Evolutionary conservation across 192 early-diverging fungal genomes (phyloP), one percentile per base, ranked within the genome.

Genomic region (Thamnidium elegans): DNA sequence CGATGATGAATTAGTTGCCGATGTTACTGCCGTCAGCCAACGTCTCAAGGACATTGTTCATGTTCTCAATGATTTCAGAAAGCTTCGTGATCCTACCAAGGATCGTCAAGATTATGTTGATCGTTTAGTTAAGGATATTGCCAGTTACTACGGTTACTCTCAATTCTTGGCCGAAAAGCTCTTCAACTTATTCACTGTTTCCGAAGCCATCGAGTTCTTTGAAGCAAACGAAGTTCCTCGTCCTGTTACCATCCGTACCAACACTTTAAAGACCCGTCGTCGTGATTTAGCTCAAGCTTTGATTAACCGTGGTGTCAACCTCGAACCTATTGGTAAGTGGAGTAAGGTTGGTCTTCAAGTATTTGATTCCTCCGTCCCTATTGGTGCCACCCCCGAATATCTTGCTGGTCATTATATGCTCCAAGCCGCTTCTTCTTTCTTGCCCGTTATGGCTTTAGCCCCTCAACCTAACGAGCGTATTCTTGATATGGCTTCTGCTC

Each of bases 311-410:
- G 96, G 97, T 60, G 95, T 97, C 14, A 97, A 96, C 70, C 73
- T 99, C n/a, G 97, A 98, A 65, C 94, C 96, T 4, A 88, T 99
- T 58, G 97, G 97, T 58, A 97, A 97, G 70, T 99, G 97, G 97
- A 90, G 87, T 60, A 99, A 99, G 69, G 94, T 97, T 34, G 97
- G 97, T 26, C 79, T 99, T 59, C 93, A 94, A 60, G 86, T 99
- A 19, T 99, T 96, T 66, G 96, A 98, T 69, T 93, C 93, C 26
- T 86, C 89, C 5, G 95, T 98, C 5, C 96, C 97, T 26, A 86
- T 99, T 51, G 86, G 86, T 74, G 97, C 97, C 3, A 98, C 97
- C 0, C 97, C 97, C 42, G 97, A 99, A 74, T 99, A 99, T 69
- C 87, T 99, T 65, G 94, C 97, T 21, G 97, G 97, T 11, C 94